Base-by-base conservation (phyloP, 345 rosid species). In the Gossypium ekmanianum region DNA sequence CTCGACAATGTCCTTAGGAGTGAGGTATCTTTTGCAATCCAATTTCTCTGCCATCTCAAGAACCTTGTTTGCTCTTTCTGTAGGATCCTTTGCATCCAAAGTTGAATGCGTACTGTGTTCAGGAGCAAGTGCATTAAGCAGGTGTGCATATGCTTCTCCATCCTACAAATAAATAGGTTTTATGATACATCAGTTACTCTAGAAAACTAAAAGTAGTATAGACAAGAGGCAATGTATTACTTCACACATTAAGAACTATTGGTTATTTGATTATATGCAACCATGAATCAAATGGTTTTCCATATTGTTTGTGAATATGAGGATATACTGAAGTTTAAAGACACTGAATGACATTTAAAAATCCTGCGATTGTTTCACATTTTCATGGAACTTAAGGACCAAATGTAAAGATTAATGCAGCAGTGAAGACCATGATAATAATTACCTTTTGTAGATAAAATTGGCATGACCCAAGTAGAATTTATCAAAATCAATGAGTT, bases 71-170 rank as follows among this genome's bases (percentile, higher is more conserved):
- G 98, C 99, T 83, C 98, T 89, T 79, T 88, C 84, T 34, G 80
- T 83, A 14, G 97, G 93, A 81, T 93, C 93, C 78, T 77, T 83
- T 43, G 83, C 67, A 14, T 84, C 86, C 81, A 90, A 84, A 75
- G 88, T 79, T 68, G 79, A 10, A 45, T 79, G 87, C 75, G 82
- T 78, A 78, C 94, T 87, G 16, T 27, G 69, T 43, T 64, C 69
- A 6, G 69, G 69, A 11, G 69, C 69, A 64, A 64, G 41, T 86
- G 97, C 87, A 86, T 80, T 93, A 78, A 95, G 94, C 76, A 95
- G 88, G 78, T 93, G 87, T 61, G 96, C 90, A 88, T 95, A 95
- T 52, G 99, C 98, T 86, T 91, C 97, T 51, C 98, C 99, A 51
- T 93, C 98, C 99, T 95, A 82, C 77, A 79, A 82, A 71, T 70